Evolutionary conservation across 768 basidiomycete species (phyloP).

Genomic region (Cyathus striatus): DNA sequence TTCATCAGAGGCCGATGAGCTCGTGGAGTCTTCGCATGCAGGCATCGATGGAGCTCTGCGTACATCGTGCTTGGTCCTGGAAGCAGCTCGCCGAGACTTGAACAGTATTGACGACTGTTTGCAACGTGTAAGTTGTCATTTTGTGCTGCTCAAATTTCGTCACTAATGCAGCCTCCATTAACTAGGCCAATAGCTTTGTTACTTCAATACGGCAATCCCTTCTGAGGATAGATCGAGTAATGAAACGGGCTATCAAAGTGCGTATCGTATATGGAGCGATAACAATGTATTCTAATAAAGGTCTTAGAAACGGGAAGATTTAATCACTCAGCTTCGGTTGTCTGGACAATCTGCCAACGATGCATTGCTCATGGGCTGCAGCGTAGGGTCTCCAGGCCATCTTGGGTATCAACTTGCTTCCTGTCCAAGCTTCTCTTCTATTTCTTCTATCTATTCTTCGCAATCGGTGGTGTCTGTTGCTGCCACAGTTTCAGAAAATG

Average conservation of each 20-base stretch:
- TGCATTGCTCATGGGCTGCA: constrained; percentile 10
- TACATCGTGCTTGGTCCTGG: constrained; percentile 44
- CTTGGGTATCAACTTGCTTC: constrained; percentile 28
- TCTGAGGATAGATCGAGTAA: constrained; percentile 50
- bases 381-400: constrained; percentile 17
- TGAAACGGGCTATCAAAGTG: constrained; percentile 53
- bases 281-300: constrained; percentile 2
- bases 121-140: constrained; percentile 43
- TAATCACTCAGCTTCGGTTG: constrained; percentile 37
- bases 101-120: constrained; percentile 48
- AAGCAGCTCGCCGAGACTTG: constrained; percentile 52
- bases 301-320: constrained; percentile 43
- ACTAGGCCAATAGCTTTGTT: constrained; percentile 54
- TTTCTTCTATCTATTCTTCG: constrained; percentile 37
- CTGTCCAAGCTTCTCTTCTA: constrained; percentile 36
- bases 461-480: constrained; percentile 41
- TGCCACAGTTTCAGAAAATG: constrained; percentile 44
- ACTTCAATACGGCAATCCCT: constrained; percentile 50
- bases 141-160: too few relatives aligned
- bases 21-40: constrained; percentile 19
- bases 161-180: too few relatives aligned
- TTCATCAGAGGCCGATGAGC: background rate
- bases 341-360: constrained; percentile 15
- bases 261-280: constrained; percentile 8
- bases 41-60: constrained; percentile 35